Conservation (phyloP, 2,329 filamentous ascomycete species). For the Penicillium paneum region DNA sequence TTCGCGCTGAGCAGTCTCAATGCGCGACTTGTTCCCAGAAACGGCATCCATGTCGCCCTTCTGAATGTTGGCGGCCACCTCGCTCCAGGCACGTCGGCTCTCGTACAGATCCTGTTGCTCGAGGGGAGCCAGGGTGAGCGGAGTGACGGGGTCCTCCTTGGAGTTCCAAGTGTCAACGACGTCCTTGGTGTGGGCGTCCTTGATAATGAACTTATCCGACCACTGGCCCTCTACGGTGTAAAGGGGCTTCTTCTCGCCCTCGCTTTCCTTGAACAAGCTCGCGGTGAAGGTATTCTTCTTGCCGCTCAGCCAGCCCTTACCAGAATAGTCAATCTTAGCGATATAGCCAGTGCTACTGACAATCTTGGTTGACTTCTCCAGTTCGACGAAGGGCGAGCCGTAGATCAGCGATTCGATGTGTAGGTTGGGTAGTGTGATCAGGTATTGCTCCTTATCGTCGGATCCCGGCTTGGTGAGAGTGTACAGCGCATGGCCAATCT, state of each 20-base stretch:
- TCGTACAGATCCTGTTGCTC: constrained; percentile 83
- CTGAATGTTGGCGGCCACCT: constrained; percentile 76
- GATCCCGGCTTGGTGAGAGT: constrained; percentile 60
- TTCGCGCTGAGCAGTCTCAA: constrained; percentile 83
- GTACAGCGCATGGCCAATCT: constrained; percentile 83
- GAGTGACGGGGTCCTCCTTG: constrained; percentile 56
- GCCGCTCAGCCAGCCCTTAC: constrained; percentile 90
- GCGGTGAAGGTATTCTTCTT: constrained; percentile 92
- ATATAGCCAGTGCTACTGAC: constrained; percentile 82
- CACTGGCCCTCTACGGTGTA: constrained; percentile 85
- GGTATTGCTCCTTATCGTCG: constrained; percentile 65
- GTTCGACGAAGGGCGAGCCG: constrained; percentile 75
- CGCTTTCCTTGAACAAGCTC: constrained; percentile 63
- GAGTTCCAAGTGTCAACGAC: constrained; percentile 62
- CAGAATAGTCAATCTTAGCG: constrained; percentile 86
- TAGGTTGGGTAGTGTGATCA: constrained; percentile 85
- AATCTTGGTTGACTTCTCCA: constrained; percentile 82
- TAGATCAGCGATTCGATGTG: constrained; percentile 90
- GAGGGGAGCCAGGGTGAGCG: constrained; percentile 67
- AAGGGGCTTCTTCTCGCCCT: constrained; percentile 66
- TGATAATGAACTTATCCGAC: constrained; percentile 78
- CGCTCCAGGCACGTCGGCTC: constrained; percentile 80
- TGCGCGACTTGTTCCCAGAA: constrained; percentile 75
- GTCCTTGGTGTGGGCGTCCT: constrained; percentile 57
- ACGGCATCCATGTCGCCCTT: constrained; percentile 81